phyloP scores from a whole-genome alignment of 495 filamentous ascomycete genomes.

The Daldinia concentrica region DNA sequence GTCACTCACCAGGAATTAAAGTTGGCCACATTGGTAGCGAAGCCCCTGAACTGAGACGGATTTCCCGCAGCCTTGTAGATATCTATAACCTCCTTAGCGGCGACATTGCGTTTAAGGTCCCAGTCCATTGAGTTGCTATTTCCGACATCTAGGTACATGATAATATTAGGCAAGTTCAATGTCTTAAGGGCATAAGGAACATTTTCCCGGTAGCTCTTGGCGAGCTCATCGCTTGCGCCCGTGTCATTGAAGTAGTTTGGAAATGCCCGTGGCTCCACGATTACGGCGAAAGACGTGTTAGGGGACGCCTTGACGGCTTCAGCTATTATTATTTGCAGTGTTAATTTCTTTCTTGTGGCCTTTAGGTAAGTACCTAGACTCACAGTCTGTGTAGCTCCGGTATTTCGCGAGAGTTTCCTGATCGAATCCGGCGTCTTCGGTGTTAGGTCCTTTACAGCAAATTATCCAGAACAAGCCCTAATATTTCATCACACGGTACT shows the following conservation, averaged over 20 bases:
- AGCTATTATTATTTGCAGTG: slow-evolving; percentile 55
- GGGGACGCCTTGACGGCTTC: slow-evolving; percentile 49
- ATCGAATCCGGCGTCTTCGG: not conserved
- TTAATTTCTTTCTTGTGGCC: not conserved
- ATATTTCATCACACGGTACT: slow-evolving; percentile 27
- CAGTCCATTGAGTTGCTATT: slow-evolving; percentile 73
- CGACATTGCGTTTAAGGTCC: slow-evolving; percentile 58
- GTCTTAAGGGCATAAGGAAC: slow-evolving; percentile 67
- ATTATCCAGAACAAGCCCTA: slow-evolving; percentile 23
- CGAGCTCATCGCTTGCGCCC: slow-evolving; percentile 60
- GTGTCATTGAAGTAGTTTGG: slow-evolving; percentile 65
- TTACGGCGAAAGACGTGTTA: slow-evolving; percentile 52
- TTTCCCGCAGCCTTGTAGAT: slow-evolving; percentile 65
- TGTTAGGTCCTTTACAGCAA: slow-evolving; percentile 5
- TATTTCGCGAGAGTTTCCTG: not conserved
- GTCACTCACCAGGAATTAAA: slow-evolving; percentile 72
- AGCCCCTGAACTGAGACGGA: slow-evolving; percentile 67
- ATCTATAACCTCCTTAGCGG: slow-evolving; percentile 51
- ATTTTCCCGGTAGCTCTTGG: slow-evolving; percentile 62
- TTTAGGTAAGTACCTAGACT: not conserved
- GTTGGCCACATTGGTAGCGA: slow-evolving; percentile 72
- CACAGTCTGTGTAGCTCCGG: slow-evolving; percentile 3
- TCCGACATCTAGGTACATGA: slow-evolving; percentile 75
- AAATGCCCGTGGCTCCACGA: slow-evolving; percentile 69
- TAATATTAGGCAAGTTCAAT: slow-evolving; percentile 69